Conservation (phyloP, 2,329 filamentous ascomycete species). For the Colletotrichum spinosum region DNA sequence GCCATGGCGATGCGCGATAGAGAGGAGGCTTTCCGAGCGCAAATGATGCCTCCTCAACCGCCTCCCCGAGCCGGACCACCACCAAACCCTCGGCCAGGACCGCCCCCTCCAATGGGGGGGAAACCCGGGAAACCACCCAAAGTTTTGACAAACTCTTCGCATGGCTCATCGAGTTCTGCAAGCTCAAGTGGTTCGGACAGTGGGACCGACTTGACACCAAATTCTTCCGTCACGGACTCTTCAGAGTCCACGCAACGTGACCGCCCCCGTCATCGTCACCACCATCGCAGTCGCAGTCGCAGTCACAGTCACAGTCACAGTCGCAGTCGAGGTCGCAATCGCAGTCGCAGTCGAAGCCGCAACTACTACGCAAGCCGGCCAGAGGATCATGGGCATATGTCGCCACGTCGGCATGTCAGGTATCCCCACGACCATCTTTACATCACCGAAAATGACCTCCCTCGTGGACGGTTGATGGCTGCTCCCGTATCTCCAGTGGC, state of each 20-base stretch:
- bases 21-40: no score
- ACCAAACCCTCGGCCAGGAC: neutral
- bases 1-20: no score
- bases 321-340: conserved; percentile 17
- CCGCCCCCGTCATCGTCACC: conserved; percentile 5
- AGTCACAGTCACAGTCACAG: conserved; percentile 23
- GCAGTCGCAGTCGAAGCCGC: conserved; percentile 23
- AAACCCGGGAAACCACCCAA: conserved; percentile 19
- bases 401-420: conserved; percentile 25
- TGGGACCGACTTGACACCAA: conserved; percentile 34
- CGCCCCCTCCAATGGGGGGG: neutral
- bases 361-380: conserved; percentile 31
- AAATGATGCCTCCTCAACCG: no score
- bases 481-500: conserved; percentile 7
- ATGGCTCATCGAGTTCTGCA: conserved; percentile 38
- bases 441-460: conserved; percentile 14
- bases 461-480: conserved; percentile 5
- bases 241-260: conserved; percentile 28
- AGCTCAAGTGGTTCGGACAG: conserved; percentile 18
- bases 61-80: neutral
- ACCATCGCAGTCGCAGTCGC: conserved; percentile 15
- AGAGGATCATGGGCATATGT: conserved; percentile 37
- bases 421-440: conserved; percentile 18
- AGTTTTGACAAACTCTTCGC: conserved; percentile 18
- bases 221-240: conserved; percentile 38